Evolutionary conservation across 2,329 filamentous ascomycete genomes (phyloP).

Genomic region (Penicillium sp.): DNA sequence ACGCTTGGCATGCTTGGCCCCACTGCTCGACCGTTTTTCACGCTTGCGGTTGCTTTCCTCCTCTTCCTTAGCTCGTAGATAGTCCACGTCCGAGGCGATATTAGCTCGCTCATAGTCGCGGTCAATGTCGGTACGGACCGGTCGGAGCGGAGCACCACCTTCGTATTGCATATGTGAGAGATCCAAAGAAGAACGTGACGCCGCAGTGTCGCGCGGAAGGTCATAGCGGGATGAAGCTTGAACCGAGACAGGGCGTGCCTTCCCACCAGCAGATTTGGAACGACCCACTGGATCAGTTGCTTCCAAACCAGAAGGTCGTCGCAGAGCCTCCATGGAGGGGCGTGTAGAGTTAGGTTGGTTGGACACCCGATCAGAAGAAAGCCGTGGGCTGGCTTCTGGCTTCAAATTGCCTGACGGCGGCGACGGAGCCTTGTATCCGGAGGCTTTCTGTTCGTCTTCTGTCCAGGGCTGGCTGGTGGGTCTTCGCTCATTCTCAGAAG

Average conservation of each 20-base stretch:
- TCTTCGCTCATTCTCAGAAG: conserved; percentile 46
- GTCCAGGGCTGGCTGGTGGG: conserved; percentile 55
- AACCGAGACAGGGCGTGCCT: conserved; percentile 76
- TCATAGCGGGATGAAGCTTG: conserved; percentile 83
- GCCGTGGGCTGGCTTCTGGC: conserved; percentile 56
- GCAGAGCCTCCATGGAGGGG: conserved; percentile 70
- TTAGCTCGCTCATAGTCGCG: conserved; percentile 51
- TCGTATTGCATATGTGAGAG: conserved; percentile 41
- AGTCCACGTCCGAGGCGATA: conserved; percentile 80
- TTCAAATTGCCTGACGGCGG: conserved; percentile 39
- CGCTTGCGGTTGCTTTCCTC: conserved; percentile 62
- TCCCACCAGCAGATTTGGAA: conserved; percentile 66
- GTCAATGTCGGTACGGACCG: conserved; percentile 42
- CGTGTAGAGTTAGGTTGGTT: conserved; percentile 62
- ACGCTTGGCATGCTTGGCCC: conserved; percentile 68
- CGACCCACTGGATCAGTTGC: conserved; percentile 60
- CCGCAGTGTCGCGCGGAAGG: conserved; percentile 77
- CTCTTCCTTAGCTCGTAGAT: conserved; percentile 74
- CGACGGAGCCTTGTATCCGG: conserved; percentile 33
- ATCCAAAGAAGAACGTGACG: conserved; percentile 49
- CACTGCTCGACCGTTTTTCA: conserved; percentile 60
- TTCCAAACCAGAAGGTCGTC: conserved; percentile 66
- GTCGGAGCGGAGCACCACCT: conserved; percentile 38
- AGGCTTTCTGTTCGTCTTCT: conserved; percentile 30
- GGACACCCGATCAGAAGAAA: conserved; percentile 53